Evolutionary conservation across 1,139 yeast species (phyloP).

Genomic region (Protomyces inundatus): DNA sequence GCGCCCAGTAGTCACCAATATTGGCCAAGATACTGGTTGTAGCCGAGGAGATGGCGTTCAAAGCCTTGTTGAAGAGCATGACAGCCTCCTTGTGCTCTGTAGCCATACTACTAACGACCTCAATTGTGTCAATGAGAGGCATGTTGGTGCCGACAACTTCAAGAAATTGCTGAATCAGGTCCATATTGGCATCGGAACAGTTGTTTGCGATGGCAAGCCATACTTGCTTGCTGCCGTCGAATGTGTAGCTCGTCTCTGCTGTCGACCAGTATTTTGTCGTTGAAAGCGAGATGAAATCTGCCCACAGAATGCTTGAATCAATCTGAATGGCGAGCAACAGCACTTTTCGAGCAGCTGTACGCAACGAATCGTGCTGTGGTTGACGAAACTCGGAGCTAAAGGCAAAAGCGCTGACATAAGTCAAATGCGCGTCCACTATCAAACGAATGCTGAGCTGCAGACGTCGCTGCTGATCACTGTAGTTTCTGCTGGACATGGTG

Average conservation of each 20-base stretch:
- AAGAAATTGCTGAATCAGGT: conserved; percentile 7
- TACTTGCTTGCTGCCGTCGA: background rate
- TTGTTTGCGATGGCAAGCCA: conserved; percentile 4
- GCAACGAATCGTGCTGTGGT: background rate
- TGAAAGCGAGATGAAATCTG: conserved; percentile 21
- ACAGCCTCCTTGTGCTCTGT: conserved; percentile 1
- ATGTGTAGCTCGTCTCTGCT: background rate
- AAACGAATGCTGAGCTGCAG: conserved; percentile 8
- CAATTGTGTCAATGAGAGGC: conserved; percentile 17
- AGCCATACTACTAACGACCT: conserved; percentile 8
- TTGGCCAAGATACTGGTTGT: conserved; percentile 38
- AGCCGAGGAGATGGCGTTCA: conserved; percentile 28
- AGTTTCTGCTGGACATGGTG: background rate
- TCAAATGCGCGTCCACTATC: conserved; percentile 1
- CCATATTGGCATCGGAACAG: conserved; percentile 3
- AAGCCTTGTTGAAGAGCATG: conserved; percentile 23
- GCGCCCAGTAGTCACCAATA: conserved; percentile 41
- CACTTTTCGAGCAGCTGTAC: background rate
- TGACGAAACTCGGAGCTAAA: background rate
- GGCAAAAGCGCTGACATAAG: background rate
- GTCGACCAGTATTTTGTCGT: conserved; percentile 38
- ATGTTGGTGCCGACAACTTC: conserved; percentile 16
- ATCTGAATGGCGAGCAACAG: conserved; percentile 7
- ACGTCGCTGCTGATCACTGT: conserved; percentile 4
- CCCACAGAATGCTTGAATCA: conserved; percentile 12